Evolutionary conservation across 768 basidiomycete species (phyloP).

Genomic region (Dentipellis fragilis): DNA sequence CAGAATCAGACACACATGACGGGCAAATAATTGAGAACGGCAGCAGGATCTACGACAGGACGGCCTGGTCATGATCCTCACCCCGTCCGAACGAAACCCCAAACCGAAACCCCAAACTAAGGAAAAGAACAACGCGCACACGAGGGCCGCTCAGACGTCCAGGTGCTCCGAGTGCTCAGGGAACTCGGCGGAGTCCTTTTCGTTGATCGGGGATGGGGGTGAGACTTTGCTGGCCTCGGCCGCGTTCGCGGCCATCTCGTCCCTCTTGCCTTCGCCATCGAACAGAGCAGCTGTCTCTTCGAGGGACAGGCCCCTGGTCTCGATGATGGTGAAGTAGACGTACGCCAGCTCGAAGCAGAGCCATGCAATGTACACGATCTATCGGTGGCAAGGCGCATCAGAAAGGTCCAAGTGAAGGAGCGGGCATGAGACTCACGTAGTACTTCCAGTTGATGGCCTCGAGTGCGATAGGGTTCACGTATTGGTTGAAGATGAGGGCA

Average conservation of each 20-base stretch:
- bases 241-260: neutral
- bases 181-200: conserved; percentile 1
- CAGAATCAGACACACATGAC: neutral
- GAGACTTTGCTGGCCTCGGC: neutral
- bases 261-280: conserved; percentile 34
- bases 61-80: no score
- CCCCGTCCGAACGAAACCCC: no score
- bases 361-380: conserved; percentile 67
- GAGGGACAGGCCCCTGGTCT: conserved; percentile 64
- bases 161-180: neutral
- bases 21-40: no score
- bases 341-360: conserved; percentile 56
- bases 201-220: neutral
- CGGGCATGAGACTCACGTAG: conserved; percentile 35
- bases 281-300: conserved; percentile 80
- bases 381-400: neutral
- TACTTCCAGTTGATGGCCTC: conserved; percentile 62
- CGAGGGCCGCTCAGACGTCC: no score
- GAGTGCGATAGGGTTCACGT: conserved; percentile 76
- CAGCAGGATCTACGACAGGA: no score
- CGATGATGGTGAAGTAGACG: conserved; percentile 57
- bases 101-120: no score
- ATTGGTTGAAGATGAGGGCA: conserved; percentile 84
- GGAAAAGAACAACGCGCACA: no score
- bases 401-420: no score